Conservation (phyloP, 2,329 filamentous ascomycete genomes). For the Aspergillus sp. region DNA sequence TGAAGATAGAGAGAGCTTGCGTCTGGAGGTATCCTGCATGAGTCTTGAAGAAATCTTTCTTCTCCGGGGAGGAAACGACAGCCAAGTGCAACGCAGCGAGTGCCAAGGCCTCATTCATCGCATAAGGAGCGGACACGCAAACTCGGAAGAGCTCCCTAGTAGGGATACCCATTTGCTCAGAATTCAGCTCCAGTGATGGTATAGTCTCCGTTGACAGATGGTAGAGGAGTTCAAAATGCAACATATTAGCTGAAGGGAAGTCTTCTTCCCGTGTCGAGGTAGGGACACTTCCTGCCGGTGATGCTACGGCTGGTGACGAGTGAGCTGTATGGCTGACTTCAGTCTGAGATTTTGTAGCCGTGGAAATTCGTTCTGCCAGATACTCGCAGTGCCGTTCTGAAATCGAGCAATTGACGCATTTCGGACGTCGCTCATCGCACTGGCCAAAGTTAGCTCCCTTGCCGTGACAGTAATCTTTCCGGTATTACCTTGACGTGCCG, state of each 20-base stretch:
- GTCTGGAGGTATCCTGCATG: slow-evolving; percentile 33
- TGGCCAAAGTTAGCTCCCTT: slow-evolving; percentile 6
- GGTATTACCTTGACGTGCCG: slow-evolving; percentile 30
- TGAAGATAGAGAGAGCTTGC: slow-evolving; percentile 14
- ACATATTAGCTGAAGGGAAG: slow-evolving; percentile 17
- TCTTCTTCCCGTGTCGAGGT: neutral
- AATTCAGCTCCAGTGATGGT: neutral
- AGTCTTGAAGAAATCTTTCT: slow-evolving; percentile 23
- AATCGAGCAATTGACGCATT: slow-evolving; percentile 27
- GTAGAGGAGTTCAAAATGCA: slow-evolving; percentile 24
- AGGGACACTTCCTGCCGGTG: slow-evolving; percentile 4
- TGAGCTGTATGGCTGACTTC: neutral
- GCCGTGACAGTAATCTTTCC: neutral
- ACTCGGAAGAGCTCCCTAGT: slow-evolving; percentile 3
- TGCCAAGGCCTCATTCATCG: slow-evolving; percentile 45
- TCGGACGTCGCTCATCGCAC: slow-evolving; percentile 29
- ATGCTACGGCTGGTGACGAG: neutral
- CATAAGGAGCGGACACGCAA: slow-evolving; percentile 30
- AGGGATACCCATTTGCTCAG: neutral
- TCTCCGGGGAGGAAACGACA: slow-evolving; percentile 26
- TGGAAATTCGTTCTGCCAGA: neutral
- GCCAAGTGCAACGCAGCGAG: slow-evolving; percentile 41
- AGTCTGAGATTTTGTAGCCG: neutral
- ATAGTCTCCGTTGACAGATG: slow-evolving; percentile 11
- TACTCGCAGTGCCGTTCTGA: slow-evolving; percentile 16